phyloP scores from a whole-genome alignment of 1,284 basidiomycete species.

The Microbotryum lychnidis-dioicae region DNA sequence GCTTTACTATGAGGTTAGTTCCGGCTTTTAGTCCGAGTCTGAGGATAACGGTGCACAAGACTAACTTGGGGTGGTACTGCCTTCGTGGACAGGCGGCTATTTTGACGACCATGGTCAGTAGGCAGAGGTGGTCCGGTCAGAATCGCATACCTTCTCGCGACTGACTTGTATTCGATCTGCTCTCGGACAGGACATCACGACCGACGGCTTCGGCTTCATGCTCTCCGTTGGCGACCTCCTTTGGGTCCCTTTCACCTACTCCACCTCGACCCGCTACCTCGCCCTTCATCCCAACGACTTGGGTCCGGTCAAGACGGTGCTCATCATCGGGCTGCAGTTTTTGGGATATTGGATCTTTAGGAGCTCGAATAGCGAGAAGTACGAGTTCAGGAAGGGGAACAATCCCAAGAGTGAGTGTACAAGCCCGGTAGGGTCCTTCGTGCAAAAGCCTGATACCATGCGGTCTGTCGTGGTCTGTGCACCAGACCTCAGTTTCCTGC shows the following conservation, averaged over 20 bases:
- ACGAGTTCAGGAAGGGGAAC: slow-evolving; percentile 82
- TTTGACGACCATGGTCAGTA: slow-evolving; percentile 56
- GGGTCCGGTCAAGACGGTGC: slow-evolving; percentile 54
- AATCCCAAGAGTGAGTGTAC: slow-evolving; percentile 70
- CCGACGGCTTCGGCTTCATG: slow-evolving; percentile 99
- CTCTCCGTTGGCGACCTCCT: slow-evolving; percentile 83
- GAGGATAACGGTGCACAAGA: not conserved
- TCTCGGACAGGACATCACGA: slow-evolving; percentile 80
- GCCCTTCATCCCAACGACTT: slow-evolving; percentile 79
- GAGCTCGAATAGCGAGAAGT: slow-evolving; percentile 83
- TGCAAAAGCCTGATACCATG: not conserved
- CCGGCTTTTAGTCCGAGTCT: not conserved
- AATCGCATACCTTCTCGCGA: too few relatives aligned
- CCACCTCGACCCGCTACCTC: slow-evolving; percentile 86
- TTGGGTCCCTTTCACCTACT: slow-evolving; percentile 94
- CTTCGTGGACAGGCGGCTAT: slow-evolving; percentile 50
- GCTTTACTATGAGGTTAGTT: slow-evolving; percentile 73
- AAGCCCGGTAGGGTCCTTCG: not conserved
- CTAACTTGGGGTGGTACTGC: not conserved
- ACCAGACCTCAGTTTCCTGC: slow-evolving; percentile 64
- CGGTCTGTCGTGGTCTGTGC: not conserved
- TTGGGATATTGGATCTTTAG: slow-evolving; percentile 90
- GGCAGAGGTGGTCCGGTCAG: not conserved
- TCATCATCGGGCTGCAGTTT: slow-evolving; percentile 60
- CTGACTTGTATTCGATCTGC: not conserved